Evolutionary conservation across 305 asterid species (phyloP), one percentile per base, ranked within the genome.

Genomic region (Ilex paraguariensis): DNA sequence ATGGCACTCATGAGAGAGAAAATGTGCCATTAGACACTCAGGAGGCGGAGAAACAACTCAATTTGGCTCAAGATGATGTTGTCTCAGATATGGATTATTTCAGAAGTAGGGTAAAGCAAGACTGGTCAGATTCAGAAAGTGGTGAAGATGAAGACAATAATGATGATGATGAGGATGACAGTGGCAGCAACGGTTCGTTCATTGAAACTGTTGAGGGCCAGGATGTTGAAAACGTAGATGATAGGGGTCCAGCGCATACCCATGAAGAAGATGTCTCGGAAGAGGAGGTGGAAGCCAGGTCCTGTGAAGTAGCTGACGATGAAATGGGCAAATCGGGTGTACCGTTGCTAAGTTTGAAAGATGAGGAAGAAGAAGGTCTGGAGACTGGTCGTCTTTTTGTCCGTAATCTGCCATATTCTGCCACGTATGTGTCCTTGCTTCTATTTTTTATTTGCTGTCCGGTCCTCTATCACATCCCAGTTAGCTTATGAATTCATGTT

Each of bases 371-470:
- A 61, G 90, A 71, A 59, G 67, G 73, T 75, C 66, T 87, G 53
- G 90, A 86, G 61, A 67, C 84, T 56, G 83, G 84, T 49, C 94
- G 99, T 54, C 81, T 93, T 48, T 93, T 86, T 82, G 67, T 93
- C 70, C 92, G 90, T 63, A 93, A 90, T 74, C 86, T 93, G 63
- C 92, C 99, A 7, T 93, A 84, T 80, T 75, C 90, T 63, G 78
- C 97, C 66, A 86, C 87, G 99, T 93, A 86, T 54, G 83, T 59
- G 39, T 36, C 31, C 16, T 56, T n/a, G 51, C 11, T 14, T 52
- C 39, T 44, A 13, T 46, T 50, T 39, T 21, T 30, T 17, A 0
- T 16, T 42, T 13, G 31, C 16, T 15, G 48, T 21, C 28, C 28
- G 1, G 52, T 46, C 11, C 52, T 46, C 4, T 46, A 0, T 36